phyloP scores from a whole-genome alignment of 768 basidiomycete genomes.

The Hypholoma fasciculare region DNA sequence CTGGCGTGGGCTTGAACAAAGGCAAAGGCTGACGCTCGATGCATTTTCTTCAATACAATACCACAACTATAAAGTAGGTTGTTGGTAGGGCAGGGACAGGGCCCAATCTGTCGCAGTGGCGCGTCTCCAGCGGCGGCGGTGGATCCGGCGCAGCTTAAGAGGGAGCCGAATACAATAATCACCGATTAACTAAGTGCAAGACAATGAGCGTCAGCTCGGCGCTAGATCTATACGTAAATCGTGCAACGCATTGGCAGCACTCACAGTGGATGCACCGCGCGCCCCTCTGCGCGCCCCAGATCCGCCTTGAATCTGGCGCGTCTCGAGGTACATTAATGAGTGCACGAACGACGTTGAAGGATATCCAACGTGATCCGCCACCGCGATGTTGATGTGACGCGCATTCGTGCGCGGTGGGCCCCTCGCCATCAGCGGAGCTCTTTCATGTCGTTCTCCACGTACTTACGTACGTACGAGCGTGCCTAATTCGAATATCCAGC shows the following conservation, averaged over 20 bases:
- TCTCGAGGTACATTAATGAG: neutral
- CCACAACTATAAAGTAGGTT: neutral
- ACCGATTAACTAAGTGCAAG: neutral
- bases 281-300: neutral
- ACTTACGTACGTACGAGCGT: neutral
- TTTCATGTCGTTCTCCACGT: neutral
- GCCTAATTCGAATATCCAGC: neutral
- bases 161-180: neutral
- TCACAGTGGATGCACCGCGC: neutral
- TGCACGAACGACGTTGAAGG: neutral
- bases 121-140: slow-evolving; percentile 1
- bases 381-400: neutral
- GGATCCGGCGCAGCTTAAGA: slow-evolving; percentile 2
- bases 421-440: neutral
- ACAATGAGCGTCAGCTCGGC: neutral
- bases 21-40: neutral
- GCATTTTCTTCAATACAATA: neutral
- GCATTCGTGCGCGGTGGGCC: neutral
- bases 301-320: neutral
- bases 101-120: neutral
- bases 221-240: slow-evolving; percentile 3
- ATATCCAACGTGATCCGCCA: slow-evolving; percentile 5
- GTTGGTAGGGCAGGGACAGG: neutral
- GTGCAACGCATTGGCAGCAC: neutral
- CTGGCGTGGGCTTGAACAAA: no score